Base-by-base conservation (phyloP, 495 filamentous ascomycete genomes). In the Penicillium cinerascens region DNA sequence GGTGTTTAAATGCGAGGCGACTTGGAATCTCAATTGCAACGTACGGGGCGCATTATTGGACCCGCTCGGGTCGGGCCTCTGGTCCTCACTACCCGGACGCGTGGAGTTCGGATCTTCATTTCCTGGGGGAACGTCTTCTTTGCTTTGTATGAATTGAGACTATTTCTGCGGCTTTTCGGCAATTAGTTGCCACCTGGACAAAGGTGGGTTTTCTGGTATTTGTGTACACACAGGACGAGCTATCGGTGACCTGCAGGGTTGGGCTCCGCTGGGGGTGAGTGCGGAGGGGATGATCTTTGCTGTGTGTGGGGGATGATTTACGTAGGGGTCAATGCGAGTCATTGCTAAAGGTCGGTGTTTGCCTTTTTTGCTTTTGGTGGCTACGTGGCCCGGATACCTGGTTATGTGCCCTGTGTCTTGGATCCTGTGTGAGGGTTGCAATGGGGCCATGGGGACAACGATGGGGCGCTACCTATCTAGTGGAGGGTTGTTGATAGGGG, bases 11-110 rank as follows among this genome's bases (percentile, higher is more conserved):
- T 33, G 29, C 29, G 29, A 33, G 29, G 29, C 29, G 29, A 33
- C 9, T 33, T 33, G 22, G 22, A n/a, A 23, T 11, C 7, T 8
- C 27, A 29, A 3, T 3, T 20, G 7, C 21, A 27, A 13, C 21
- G 29, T 27, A 3, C n/a, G 42, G 26, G 21, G 45, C 41, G 35
- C 29, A 49, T 46, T 49, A 55, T 55, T 55, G 45, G 49, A 53
- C 50, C 49, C 39, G 55, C 55, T 49, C 55, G 55, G 55, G 55
- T 37, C 55, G 50, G 55, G 39, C 44, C 55, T 54, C 15, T 25
- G 35, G n/a, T n/a, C n/a, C n/a, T n/a, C n/a, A 23, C 23, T 11
- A 38, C n/a, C 42, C 23, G 20, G 43, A 15, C 3, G 29, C 42
- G 35, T 17, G 49, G 49, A 37, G 41, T 13, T 10, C 29, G 29